Base-by-base conservation (phyloP, 176 grass and related monocot species). In the Phragmites australis region DNA sequence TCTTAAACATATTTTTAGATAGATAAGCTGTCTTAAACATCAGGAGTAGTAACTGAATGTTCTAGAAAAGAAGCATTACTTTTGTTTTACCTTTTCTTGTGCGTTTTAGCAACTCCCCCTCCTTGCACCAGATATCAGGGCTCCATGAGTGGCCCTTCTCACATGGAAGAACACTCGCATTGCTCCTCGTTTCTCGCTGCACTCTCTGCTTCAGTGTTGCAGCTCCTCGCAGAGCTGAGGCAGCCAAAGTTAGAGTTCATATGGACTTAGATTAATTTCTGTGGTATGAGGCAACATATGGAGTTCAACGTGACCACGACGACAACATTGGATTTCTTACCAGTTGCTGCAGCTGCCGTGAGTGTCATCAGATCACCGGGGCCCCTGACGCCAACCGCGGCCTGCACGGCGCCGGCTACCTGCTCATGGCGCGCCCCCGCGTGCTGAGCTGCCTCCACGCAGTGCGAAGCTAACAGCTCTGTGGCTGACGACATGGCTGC, bases 61-160 rank as follows among this genome's bases (percentile, higher is more conserved):
- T 88, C 30, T 40, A n/a, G n/a, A n/a, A n/a, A n/a, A n/a, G n/a
- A n/a, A n/a, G n/a, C n/a, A n/a, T n/a, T n/a, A n/a, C n/a, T n/a
- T 6, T 5, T 73, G 11, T 42, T 58, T 74, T 68, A 99, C 96
- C 96, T 93, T 91, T 99, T 45, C 84, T 82, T 3, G 93, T 93
- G 77, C 96, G 96, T 80, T 99, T 99, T 3, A 93, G 73, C 79
- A 99, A 57, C 44, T 91, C 88, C 21, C 96, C 93, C 74, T 99
- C 96, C 77, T 95, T 99, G 92, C 96, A 99, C 96, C 96, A 99
- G 41, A 99, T 91, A 29, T 99, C 88, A 29, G 93, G 79, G 68
- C 90, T 99, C 65, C 84, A 83, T 4, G 83, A 99, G 6, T 81
- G 91, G 8, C 83, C 76, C 87, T 94, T 94, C 69, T 97, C 94